Conservation (phyloP, 495 filamentous ascomycete genomes). For the Xeromyces bisporus region DNA sequence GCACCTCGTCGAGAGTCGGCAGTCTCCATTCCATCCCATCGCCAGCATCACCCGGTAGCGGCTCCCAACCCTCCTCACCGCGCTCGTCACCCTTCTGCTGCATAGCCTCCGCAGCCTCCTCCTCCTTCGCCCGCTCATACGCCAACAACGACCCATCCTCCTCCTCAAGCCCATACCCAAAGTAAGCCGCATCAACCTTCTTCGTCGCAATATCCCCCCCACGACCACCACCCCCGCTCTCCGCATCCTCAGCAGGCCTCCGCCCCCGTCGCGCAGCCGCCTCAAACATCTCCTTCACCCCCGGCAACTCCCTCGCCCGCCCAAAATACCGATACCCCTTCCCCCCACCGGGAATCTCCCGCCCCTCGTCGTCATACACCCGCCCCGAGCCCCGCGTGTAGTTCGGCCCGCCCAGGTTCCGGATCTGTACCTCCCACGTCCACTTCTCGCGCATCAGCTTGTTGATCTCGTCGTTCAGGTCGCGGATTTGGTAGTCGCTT, state of each 20-base stretch:
- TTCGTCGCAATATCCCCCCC: constrained; percentile 53
- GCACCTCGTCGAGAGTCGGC: constrained; percentile 75
- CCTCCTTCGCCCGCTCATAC: constrained; percentile 74
- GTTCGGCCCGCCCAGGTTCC: constrained; percentile 86
- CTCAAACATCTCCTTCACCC: constrained; percentile 95
- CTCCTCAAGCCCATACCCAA: constrained; percentile 86
- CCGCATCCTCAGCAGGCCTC: constrained; percentile 44
- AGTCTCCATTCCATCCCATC: constrained; percentile 74
- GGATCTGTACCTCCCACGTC: constrained; percentile 95
- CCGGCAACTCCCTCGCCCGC: constrained; percentile 74
- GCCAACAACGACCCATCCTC: constrained; percentile 72
- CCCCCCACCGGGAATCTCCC: constrained; percentile 76
- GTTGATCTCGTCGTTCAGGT: constrained; percentile 98
- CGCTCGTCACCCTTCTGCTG: constrained; percentile 28
- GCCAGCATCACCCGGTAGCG: constrained; percentile 70
- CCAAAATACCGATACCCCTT: constrained; percentile 92
- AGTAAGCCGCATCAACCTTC: constrained; percentile 87
- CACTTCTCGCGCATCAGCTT: constrained; percentile 97
- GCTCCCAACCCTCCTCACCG: constrained; percentile 52
- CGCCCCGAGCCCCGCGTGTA: constrained; percentile 84
- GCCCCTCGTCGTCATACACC: constrained; percentile 81
- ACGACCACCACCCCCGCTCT: constrained; percentile 40
- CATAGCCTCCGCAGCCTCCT: constrained; percentile 55
- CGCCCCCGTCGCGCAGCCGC: constrained; percentile 36
- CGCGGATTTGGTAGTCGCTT: constrained; percentile 90